Base-by-base conservation (phyloP, 352 stramenopile genomes). In the Phytophthora vignae region DNA sequence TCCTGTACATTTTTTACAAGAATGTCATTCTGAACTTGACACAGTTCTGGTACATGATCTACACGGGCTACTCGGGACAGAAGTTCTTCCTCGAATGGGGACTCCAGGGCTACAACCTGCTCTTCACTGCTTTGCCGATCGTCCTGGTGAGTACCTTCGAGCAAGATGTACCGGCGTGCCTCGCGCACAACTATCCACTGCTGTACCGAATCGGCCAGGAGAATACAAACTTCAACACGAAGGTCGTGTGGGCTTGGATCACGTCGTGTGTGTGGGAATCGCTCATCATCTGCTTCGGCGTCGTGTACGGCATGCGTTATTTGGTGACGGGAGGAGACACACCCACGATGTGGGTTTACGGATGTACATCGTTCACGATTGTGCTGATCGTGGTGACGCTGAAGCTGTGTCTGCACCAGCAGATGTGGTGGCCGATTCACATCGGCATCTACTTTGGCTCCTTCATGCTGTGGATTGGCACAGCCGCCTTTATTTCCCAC, bases 1-100 rank as follows among this genome's bases (percentile, higher is more conserved):
- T 98, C 48, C 62, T 98, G 46, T 98, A 98, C 78, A 97, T 94
- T 48, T 98, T 98, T 73, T 98, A 98, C 92, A 98, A 98, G 78
- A 98, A 98, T 71, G 90, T 99, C 40, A 96, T 98, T 74, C 88
- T 98, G 73, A 98, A 97, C 70, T 79, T 99, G 74, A 97, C 94
- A 38, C 91, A 98, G 69, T 99, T 98, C 79, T 97, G 88, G 85
- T 99, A 97, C 81, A 96, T 97, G 84, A 91, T 97, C 66, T 98
- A 92, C 76, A 94, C 85, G 59, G 87, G 88, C 44, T 97, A 93
- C 64, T 96, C 90, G 15, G 88, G 90, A 0, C 90, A 97, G 60
- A 96, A 96, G 71, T 96, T 88, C 55, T 96, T 88, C 65, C 79
- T 96, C 29, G 90, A 96, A 63, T 94, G 85, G 86, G 90, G 87